Percentiles rank a stretch among this genome's conserved stretches.
Evolutionary conservation across 106 monocot species (phyloP).

Genomic region (Gastrodia elata): DNA sequence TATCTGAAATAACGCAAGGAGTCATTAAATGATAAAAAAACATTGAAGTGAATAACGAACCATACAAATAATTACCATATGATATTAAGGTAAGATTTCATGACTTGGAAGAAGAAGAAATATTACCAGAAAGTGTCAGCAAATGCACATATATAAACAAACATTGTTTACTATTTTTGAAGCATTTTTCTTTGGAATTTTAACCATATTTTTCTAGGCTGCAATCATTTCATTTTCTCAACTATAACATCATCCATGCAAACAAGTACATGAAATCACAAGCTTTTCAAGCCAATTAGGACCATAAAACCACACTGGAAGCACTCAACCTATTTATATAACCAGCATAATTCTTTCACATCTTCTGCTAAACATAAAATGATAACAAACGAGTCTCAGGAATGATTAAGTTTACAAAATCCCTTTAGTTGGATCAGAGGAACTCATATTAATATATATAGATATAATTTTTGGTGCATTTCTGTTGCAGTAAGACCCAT

Average conservation of each 20-base stretch:
- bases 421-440: neutral
- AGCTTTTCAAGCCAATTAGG: neutral
- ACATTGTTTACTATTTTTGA: too few relatives aligned
- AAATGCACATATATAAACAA: too few relatives aligned
- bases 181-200: neutral
- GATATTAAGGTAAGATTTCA: too few relatives aligned
- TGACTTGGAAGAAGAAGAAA: too few relatives aligned
- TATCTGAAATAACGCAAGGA: too few relatives aligned
- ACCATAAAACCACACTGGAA: neutral
- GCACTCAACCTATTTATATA: neutral
- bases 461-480: neutral
- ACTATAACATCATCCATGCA: neutral
- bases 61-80: too few relatives aligned
- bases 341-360: neutral
- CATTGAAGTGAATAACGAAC: too few relatives aligned
- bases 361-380: constrained; percentile 2
- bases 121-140: too few relatives aligned
- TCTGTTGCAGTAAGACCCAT: neutral
- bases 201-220: constrained; percentile 1
- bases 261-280: neutral
- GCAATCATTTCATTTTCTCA: neutral
- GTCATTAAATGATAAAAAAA: too few relatives aligned
- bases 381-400: neutral
- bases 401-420: constrained; percentile 5
- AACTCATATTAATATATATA: neutral